Evolutionary conservation across 768 basidiomycete genomes (phyloP).

Genomic region (Naganishia friedmannii): DNA sequence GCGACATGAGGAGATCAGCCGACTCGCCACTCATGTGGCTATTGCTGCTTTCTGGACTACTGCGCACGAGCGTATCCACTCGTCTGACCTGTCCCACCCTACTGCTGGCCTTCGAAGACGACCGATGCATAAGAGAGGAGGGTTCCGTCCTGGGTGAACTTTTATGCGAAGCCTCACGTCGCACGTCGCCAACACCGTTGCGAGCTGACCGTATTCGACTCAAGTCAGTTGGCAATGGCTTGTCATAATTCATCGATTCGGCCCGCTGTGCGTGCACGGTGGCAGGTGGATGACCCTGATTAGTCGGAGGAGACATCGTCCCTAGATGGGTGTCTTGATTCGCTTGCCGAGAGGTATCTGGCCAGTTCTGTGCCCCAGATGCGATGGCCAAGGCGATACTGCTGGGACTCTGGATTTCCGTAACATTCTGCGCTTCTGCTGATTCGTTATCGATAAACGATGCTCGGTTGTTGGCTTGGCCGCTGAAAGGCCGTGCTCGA

Average conservation of each 20-base stretch:
- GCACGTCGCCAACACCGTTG: not conserved
- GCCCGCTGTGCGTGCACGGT: not conserved
- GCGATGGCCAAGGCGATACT: not conserved
- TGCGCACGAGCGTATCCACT: not conserved
- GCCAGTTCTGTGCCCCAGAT: not conserved
- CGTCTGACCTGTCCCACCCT: slow-evolving; percentile 14
- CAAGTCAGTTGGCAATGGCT: not conserved
- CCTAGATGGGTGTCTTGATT: not conserved
- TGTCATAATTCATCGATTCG: not conserved
- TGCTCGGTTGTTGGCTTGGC: not conserved
- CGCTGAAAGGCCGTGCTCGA: slow-evolving; percentile 34
- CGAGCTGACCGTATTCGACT: not conserved
- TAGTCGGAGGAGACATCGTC: slow-evolving; percentile 23
- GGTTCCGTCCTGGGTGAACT: not conserved
- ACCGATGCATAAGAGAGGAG: not conserved
- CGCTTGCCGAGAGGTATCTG: not conserved
- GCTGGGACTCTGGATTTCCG: not conserved
- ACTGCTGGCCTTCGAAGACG: slow-evolving; percentile 24
- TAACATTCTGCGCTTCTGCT: not conserved
- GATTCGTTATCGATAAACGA: not conserved
- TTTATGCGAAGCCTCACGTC: not conserved
- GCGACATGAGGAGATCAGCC: slow-evolving; percentile 81
- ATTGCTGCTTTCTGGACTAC: not conserved
- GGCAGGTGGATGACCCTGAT: slow-evolving; percentile 25
- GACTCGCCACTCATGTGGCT: slow-evolving; percentile 32